Percentiles rank a stretch among this genome's conserved stretches.
Conservation (phyloP, 2,329 filamentous ascomycete species). For the Microascus cirrosus region DNA sequence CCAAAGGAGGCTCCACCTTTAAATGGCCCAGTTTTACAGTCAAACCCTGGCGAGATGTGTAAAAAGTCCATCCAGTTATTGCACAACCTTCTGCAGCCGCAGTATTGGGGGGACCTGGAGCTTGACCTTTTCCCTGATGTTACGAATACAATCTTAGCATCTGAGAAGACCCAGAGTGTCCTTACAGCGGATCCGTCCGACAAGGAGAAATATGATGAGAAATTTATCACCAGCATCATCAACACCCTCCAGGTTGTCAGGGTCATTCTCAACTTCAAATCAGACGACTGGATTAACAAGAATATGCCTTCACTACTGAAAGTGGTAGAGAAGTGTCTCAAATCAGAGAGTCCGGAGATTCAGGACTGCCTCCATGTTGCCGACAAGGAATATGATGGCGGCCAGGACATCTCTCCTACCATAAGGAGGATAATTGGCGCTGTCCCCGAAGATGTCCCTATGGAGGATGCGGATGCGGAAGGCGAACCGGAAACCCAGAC, state of each 20-base stretch:
- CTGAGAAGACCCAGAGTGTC: conserved; percentile 60
- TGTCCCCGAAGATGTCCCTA: conserved; percentile 66
- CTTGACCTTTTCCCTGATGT: conserved; percentile 74
- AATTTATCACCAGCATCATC: conserved; percentile 77
- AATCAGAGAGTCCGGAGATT: conserved; percentile 80
- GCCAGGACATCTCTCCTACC: conserved; percentile 60
- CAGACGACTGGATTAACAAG: conserved; percentile 80
- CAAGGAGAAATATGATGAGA: conserved; percentile 68
- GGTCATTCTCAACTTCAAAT: conserved; percentile 76
- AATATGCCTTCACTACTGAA: conserved; percentile 73
- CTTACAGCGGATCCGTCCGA: conserved; percentile 48
- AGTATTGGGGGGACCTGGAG: conserved; percentile 86
- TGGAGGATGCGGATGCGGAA: conserved; percentile 72
- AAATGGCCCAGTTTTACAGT: conserved; percentile 18
- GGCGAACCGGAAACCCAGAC: conserved; percentile 70
- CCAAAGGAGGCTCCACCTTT: conserved; percentile 38
- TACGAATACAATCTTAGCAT: conserved; percentile 72
- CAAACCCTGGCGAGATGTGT: conserved; percentile 64
- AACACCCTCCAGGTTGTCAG: conserved; percentile 90
- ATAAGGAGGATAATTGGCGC: conserved; percentile 79
- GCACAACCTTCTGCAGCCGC: conserved; percentile 72
- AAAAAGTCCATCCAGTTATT: conserved; percentile 76
- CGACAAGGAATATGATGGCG: conserved; percentile 59
- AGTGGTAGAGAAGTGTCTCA: conserved; percentile 78
- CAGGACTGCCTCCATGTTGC: conserved; percentile 81